phyloP scores from a whole-genome alignment of 257 asterid species.

The Solanum chaucha region DNA sequence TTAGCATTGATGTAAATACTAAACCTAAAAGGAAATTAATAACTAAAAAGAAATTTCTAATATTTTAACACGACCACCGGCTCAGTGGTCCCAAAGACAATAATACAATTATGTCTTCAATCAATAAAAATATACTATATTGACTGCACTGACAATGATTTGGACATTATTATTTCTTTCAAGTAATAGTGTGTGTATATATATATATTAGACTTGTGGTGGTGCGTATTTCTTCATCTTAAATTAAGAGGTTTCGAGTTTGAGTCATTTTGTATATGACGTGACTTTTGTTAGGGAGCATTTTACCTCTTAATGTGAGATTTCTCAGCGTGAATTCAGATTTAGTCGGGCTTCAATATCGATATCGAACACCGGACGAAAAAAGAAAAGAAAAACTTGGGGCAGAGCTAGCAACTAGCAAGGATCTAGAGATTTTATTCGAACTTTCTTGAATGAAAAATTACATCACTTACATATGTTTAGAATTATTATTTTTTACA shows the following conservation, averaged over 20 bases:
- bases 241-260: rapidly evolving
- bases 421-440: background rate
- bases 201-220: background rate
- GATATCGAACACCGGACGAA: rapidly evolving
- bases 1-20: background rate
- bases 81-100: background rate
- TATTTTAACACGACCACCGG: background rate
- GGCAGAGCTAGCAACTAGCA: background rate
- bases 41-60: background rate
- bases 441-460: too few species aligned
- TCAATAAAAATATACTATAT: background rate
- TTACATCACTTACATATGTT: too few species aligned
- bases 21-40: background rate
- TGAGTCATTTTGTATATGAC: rapidly evolving
- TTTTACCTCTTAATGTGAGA: rapidly evolving
- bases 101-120: background rate
- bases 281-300: background rate
- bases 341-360: rapidly evolving
- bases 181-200: background rate
- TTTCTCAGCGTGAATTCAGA: rapidly evolving
- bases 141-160: background rate
- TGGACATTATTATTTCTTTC: background rate
- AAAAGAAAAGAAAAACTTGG: background rate
- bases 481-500: too few species aligned
- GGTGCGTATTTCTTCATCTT: rapidly evolving